phyloP scores from a whole-genome alignment of 2,329 filamentous ascomycete species.

The Rugonectria rugulosa region DNA sequence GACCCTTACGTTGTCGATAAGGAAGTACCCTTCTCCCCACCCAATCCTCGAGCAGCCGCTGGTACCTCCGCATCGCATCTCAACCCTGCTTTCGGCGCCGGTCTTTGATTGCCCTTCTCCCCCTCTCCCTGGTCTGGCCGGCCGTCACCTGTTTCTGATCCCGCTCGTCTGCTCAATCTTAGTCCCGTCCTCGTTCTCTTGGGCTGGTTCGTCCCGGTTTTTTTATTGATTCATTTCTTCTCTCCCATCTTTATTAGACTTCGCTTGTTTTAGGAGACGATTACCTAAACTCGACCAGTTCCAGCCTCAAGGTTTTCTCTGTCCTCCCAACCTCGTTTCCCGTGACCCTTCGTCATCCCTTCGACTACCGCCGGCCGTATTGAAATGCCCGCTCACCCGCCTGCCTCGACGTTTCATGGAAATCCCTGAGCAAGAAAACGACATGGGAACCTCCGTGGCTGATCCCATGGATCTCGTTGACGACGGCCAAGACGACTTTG shows the following conservation, averaged over 20 bases:
- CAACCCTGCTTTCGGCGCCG: slow-evolving; percentile 29
- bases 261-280: not conserved
- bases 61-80: slow-evolving; percentile 9
- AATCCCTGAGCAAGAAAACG: slow-evolving; percentile 27
- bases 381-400: slow-evolving; percentile 37
- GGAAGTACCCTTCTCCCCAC: not conserved
- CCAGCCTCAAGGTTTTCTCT: too few species aligned
- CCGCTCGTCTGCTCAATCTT: slow-evolving; percentile 25
- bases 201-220: slow-evolving; percentile 20
- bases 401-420: slow-evolving; percentile 35
- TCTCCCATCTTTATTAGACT: slow-evolving; percentile 1
- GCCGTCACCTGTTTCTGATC: slow-evolving; percentile 38
- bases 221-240: slow-evolving; percentile 22
- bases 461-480: slow-evolving; percentile 38
- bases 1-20: not conserved
- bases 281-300: not conserved
- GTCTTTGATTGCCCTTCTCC: slow-evolving; percentile 40
- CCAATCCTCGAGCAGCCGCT: not conserved
- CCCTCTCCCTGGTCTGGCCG: slow-evolving; percentile 32
- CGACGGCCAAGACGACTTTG: slow-evolving; percentile 28
- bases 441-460: slow-evolving; percentile 35
- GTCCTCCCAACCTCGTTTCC: not conserved
- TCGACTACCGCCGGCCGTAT: slow-evolving; percentile 4
- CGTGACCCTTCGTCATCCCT: slow-evolving; percentile 3
- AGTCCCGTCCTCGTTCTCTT: slow-evolving; percentile 16